phyloP scores from a whole-genome alignment of 1,284 basidiomycete genomes.

The Marasmius oreades region DNA sequence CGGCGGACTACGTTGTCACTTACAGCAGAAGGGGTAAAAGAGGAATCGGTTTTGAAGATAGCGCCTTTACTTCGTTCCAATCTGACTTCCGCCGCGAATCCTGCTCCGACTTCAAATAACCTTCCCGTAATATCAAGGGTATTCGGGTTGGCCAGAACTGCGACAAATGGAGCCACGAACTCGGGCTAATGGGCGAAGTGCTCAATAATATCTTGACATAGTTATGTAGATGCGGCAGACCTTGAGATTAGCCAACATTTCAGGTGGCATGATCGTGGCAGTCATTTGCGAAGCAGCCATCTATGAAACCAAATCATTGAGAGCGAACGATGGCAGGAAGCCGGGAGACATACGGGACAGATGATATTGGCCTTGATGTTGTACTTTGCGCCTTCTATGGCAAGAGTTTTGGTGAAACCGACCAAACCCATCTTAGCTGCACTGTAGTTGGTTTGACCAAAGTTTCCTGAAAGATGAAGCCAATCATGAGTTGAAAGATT shows the following conservation, averaged over 20 bases:
- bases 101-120: constrained; percentile 93
- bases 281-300: constrained; percentile 94
- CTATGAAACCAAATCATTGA: constrained; percentile 35
- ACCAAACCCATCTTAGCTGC: constrained; percentile 90
- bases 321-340: not conserved
- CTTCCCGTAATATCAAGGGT: constrained; percentile 84
- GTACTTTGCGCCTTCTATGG: constrained; percentile 89
- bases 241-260: constrained; percentile 89
- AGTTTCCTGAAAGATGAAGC: constrained; percentile 69
- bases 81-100: constrained; percentile 88
- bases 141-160: constrained; percentile 72
- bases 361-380: constrained; percentile 87
- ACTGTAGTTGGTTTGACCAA: constrained; percentile 94
- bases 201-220: constrained; percentile 4
- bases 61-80: constrained; percentile 90
- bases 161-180: constrained; percentile 91
- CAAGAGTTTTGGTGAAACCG: constrained; percentile 90
- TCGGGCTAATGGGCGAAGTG: constrained; percentile 58
- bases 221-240: constrained; percentile 32
- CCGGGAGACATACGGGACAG: constrained; percentile 67
- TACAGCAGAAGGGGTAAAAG: constrained; percentile 93
- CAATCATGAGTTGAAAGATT: not conserved
- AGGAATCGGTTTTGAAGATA: constrained; percentile 88
- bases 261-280: constrained; percentile 94
- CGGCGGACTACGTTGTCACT: constrained; percentile 19